Base-by-base conservation (phyloP, 78 protist species). In the Salpingoeca rosetta region DNA sequence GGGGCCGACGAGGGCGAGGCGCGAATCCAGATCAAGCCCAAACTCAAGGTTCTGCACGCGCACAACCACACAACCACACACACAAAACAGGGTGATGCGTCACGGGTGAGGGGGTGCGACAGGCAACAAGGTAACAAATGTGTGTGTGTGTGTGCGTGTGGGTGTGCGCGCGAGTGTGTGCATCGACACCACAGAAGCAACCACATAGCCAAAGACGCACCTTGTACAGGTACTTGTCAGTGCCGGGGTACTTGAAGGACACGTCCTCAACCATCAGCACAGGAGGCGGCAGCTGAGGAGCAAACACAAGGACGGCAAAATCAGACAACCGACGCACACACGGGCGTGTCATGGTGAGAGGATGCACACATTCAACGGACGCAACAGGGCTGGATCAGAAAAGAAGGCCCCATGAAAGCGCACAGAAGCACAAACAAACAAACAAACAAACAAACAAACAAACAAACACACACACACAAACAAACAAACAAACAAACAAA, bases 1-100 rank as follows among this genome's bases (percentile, higher is more conserved):
- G 79, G 94, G 94, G 26, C 99, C 99, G 45, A 96, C 96, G 25
- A 96, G 81, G 3, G 97, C 96, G 44, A 97, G 77, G 75, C 97
- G 91, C 36, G 96, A 87, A 78, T 93, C 93, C 25, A 91, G 83
- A 82, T 91, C 96, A 36, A 95, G 73, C 25, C 93, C 91, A 25
- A 96, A 81, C 78, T 95, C 88, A 40, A 96, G 77, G 41, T 92
- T 37, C 41, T 80, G 65, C n/a, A n/a, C n/a, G n/a, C n/a, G n/a
- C n/a, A n/a, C n/a, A n/a, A n/a, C n/a, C n/a, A n/a, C n/a, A n/a
- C n/a, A n/a, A n/a, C n/a, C n/a, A n/a, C n/a, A n/a, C n/a, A n/a
- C n/a, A n/a, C n/a, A n/a, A n/a, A n/a, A n/a, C n/a, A n/a, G n/a
- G n/a, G n/a, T n/a, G n/a, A n/a, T n/a, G n/a, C n/a, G n/a, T n/a